A percentile compares a stretch with the other conserved stretches of the same genome.
Conservation (phyloP, 148 eudicot species). For the Rhododendron kiyosumense region DNA sequence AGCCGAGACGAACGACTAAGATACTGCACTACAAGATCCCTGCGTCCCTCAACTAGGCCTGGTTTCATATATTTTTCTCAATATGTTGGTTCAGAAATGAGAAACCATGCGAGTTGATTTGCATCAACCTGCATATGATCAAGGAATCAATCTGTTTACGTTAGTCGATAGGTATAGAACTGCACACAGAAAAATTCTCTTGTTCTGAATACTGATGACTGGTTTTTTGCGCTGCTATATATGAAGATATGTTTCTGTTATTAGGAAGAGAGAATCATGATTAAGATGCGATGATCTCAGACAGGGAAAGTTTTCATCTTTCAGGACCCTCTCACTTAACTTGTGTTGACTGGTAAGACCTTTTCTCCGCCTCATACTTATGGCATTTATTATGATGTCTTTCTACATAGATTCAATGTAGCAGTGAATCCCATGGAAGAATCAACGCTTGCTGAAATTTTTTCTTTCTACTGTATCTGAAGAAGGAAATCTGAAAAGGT, state of each 20-base stretch:
- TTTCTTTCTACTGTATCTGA: neutral
- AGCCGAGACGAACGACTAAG: no score
- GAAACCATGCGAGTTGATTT: neutral
- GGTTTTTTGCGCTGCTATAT: neutral
- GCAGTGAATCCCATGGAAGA: neutral
- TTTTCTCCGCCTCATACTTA: neutral
- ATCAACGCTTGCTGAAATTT: neutral
- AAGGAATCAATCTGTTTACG: neutral
- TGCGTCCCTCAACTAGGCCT: neutral
- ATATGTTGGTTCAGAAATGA: neutral
- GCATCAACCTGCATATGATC: neutral
- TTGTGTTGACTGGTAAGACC: slow-evolving; percentile 69
- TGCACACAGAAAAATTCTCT: no score
- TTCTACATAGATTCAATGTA: neutral
- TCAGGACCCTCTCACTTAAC: slow-evolving; percentile 65
- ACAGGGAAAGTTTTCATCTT: slow-evolving; percentile 52
- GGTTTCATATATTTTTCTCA: neutral
- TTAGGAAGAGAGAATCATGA: neutral
- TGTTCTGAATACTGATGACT: neutral
- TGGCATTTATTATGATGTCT: neutral
- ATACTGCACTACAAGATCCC: no score
- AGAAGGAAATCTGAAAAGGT: neutral
- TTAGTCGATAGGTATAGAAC: no score
- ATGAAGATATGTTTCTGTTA: neutral
- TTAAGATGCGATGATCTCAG: no score